phyloP scores from a whole-genome alignment of 129 eudicot genomes.

The Erigeron canadensis region DNA sequence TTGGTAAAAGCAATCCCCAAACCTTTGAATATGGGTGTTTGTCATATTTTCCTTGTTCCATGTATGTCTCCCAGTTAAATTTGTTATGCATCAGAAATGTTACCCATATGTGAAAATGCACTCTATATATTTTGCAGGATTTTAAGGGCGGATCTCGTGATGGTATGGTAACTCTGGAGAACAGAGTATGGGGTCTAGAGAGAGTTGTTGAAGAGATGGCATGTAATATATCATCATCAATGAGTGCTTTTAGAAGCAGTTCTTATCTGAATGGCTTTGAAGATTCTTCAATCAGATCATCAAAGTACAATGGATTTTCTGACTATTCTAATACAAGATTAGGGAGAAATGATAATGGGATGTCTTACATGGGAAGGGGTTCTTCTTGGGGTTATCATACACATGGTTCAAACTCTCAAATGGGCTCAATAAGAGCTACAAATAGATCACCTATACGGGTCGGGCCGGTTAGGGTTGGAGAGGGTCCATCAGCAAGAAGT shows the following conservation, averaged over 20 bases:
- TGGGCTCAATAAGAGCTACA: slow-evolving; percentile 45
- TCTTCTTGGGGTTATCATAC: slow-evolving; percentile 49
- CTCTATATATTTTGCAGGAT: slow-evolving; percentile 28
- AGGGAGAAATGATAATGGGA: slow-evolving; percentile 28
- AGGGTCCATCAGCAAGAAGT: slow-evolving; percentile 97
- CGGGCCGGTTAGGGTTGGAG: slow-evolving; percentile 68
- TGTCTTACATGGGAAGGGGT: slow-evolving; percentile 48
- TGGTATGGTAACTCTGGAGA: slow-evolving; percentile 83
- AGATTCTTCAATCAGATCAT: slow-evolving; percentile 56
- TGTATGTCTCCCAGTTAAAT: too few species aligned
- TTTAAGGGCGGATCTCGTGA: slow-evolving; percentile 97
- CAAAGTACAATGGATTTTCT: slow-evolving; percentile 54
- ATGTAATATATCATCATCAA: slow-evolving; percentile 58
- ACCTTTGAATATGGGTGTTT: too few species aligned
- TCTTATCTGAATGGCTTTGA: slow-evolving; percentile 50
- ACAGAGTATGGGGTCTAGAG: slow-evolving; percentile 88
- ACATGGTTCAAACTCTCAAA: slow-evolving; percentile 48
- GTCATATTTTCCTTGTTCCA: too few species aligned
- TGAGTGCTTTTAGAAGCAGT: slow-evolving; percentile 51
- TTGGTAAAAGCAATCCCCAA: too few species aligned
- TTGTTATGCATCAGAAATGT: too few species aligned
- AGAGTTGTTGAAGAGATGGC: slow-evolving; percentile 95
- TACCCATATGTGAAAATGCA: too few species aligned
- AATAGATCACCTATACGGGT: slow-evolving; percentile 35
- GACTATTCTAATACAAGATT: slow-evolving; percentile 41